Percentiles rank a stretch among this genome's conserved stretches.
phyloP scores from a whole-genome alignment of 2,329 filamentous ascomycete genomes.

The Alternaria gansuensis region DNA sequence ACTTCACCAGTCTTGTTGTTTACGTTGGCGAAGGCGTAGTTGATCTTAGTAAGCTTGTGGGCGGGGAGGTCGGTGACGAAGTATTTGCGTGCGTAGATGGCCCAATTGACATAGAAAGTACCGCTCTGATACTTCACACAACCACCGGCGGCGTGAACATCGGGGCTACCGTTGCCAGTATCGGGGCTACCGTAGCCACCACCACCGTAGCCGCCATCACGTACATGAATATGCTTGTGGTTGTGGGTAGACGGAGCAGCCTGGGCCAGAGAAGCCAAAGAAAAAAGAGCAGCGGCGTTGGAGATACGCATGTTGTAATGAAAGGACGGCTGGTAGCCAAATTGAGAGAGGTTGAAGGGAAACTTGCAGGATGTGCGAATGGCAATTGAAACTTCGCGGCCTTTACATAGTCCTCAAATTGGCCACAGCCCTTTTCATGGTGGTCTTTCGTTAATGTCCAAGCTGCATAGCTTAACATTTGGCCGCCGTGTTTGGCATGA shows the following conservation, averaged over 20 bases:
- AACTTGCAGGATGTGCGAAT: constrained; percentile 1
- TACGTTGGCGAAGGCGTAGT: constrained; percentile 92
- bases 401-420: constrained; percentile 5
- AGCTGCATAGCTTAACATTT: constrained; percentile 22
- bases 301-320: constrained; percentile 36
- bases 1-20: constrained; percentile 78
- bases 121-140: constrained; percentile 66
- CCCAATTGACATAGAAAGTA: constrained; percentile 76
- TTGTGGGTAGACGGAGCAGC: constrained; percentile 23
- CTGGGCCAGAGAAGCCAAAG: constrained; percentile 29
- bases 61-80: constrained; percentile 82
- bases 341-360: constrained; percentile 13
- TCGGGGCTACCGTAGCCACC: constrained; percentile 40
- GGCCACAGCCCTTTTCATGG: background rate
- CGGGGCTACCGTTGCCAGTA: constrained; percentile 40
- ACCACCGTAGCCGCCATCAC: constrained; percentile 1
- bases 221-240: constrained; percentile 16
- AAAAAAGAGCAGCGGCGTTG: constrained; percentile 30
- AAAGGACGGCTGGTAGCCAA: constrained; percentile 34
- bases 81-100: constrained; percentile 85
- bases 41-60: constrained; percentile 83
- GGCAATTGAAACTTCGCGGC: background rate
- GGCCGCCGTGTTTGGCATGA: constrained; percentile 14
- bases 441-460: constrained; percentile 18
- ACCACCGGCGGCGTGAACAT: background rate